Evolutionary conservation across 1,284 basidiomycete genomes (phyloP), one percentile per base, ranked within the genome.

Genomic region (Polyporus tsugae): DNA sequence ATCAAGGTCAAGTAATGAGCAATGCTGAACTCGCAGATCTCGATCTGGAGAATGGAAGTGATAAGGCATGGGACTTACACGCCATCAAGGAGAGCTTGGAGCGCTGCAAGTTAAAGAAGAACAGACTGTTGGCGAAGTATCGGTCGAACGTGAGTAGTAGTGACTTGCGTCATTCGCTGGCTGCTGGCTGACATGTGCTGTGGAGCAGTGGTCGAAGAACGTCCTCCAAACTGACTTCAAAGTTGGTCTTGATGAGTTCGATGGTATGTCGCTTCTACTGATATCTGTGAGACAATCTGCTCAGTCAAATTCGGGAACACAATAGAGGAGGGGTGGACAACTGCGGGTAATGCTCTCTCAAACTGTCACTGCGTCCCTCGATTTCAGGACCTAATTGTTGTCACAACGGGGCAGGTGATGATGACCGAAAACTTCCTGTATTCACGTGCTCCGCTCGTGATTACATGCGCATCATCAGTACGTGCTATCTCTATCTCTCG

Each of bases 391-490:
- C 44, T 46, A 46, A 46, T 19, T n/a, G 17, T 46, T 46, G 10
- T 49, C 10, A 49, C 11, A 2, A n/a, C 22, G 22, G n/a, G 11
- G n/a, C 10, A 49, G 46, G 13, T 25, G 46, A 25, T 25, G n/a
- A 58, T 25, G 25, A 52, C 19, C 19, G 15, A 7, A 22, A 58
- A 7, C 35, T 58, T 9, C 55, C 55, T 4, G 55, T 58, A 7
- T 58, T 58, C 35, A 38, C 35, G 9, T 58, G 55, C 55, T 35
- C 55, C n/a, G 29, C 55, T 36, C 33, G 55, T 33, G 55, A 58
- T 38, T 58, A 36, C 35, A 38, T 58, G 55, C 55, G 55, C 5
- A 58, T 58, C 10, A 38, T 22, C 9, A n/a, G 55, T 58, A 13
- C 19, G 55, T 58, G 33, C 33, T 1, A 29, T 35, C 11, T 15